phyloP scores from a whole-genome alignment of 2,329 filamentous ascomycete species.

The Botrytis galanthina region DNA sequence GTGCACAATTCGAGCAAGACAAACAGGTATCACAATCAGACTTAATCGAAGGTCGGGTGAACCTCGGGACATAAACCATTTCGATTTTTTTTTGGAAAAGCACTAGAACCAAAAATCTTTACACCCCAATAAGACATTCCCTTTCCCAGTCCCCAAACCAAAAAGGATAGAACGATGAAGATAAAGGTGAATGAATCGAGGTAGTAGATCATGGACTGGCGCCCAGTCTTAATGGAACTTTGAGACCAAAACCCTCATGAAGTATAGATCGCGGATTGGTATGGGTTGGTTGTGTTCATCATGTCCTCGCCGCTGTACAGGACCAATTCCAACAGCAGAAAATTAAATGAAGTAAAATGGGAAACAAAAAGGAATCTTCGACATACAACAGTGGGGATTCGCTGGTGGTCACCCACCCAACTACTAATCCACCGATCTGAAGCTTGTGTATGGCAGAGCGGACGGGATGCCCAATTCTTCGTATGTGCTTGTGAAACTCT shows the following conservation, averaged over 20 bases:
- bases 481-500: constrained; percentile 22
- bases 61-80: neutral
- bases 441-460: constrained; percentile 36
- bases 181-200: neutral
- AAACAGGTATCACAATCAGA: neutral
- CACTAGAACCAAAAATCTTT: neutral
- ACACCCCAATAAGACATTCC: neutral
- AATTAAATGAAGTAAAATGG: neutral
- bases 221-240: neutral
- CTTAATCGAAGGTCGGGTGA: neutral
- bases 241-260: neutral
- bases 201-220: neutral
- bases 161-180: neutral
- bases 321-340: neutral
- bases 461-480: constrained; percentile 36
- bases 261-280: neutral
- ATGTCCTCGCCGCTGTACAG: neutral
- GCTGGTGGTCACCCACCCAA: constrained; percentile 35
- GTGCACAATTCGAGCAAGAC: no score
- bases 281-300: neutral
- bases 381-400: constrained; percentile 22
- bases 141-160: neutral
- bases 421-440: constrained; percentile 36
- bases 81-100: neutral
- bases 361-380: neutral